Evolutionary conservation across 805 yeast genomes (phyloP), one percentile per base, ranked within the genome.

Genomic region (Jamesozyma gamospora): DNA sequence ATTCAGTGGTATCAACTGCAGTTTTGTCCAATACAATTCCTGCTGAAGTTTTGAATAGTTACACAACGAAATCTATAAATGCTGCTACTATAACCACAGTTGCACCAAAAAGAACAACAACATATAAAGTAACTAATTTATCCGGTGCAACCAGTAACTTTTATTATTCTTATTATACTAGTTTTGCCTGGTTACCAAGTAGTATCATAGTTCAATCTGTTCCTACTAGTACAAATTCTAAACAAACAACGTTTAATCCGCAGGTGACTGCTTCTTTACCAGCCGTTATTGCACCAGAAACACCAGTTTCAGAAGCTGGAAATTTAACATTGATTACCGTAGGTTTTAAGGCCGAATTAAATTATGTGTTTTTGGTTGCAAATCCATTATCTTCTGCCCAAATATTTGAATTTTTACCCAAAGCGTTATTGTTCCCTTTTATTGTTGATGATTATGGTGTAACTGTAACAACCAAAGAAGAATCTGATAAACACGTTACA

Each of bases 321-420:
- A 52, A 52, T 33, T 53, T 49, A 26, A 41, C 53, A 13, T 40
- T 57, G 16, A 50, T 60, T 24, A 57, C 62, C 0, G 41, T 60
- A 32, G 65, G 65, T 11, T 90, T 90, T 69, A 77, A 78, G 51
- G 63, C 76, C 42, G 74, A 79, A 3, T 74, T 87, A 62, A 87
- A 86, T 61, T 90, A 88, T 62, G 84, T 85, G 52, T 87, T 87
- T 49, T 83, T 92, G 47, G 92, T 75, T 45, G 80, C 69, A 49
- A 78, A 87, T 53, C 84, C 95, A 44, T 83, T 71, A 56, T 86
- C 98, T 47, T 83, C 94, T 48, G 83, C 76, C 28, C 94, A 81
- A 33, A 70, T 66, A 18, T 63, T 57, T 49, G 77, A 70, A 53
- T 87, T 79, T 60, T 70, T 92, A 52, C 96, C 97, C n/a, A 61